Base-by-base conservation (phyloP, 1,284 basidiomycete genomes). In the Ustilago curta region DNA sequence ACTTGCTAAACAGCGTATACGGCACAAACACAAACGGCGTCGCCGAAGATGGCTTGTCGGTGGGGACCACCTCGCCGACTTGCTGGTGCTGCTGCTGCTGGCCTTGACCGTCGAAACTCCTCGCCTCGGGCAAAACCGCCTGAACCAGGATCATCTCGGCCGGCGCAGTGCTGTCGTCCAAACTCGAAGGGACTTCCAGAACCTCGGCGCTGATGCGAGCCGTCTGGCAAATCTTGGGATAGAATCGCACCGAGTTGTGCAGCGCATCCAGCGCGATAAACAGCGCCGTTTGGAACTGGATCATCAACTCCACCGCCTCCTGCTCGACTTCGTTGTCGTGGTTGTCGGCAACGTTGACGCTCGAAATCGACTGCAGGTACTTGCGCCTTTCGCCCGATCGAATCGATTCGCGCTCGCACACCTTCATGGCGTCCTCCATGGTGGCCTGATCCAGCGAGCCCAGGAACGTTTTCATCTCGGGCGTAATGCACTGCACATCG, bases 1-100 rank as follows among this genome's bases (percentile, higher is more conserved):
- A 84, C 69, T 87, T 87, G 75, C 85, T 81, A 76, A 88, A 88
- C 8, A 88, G 83, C 44, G 84, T 85, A 84, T 86, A 88, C 1
- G 87, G 87, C 4, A 87, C 86, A 81, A 87, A 88, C 53, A 87
- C 87, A 76, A 88, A 88, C 1, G 87, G 87, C 2, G 86, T 83
- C 11, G 85, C 86, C 3, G 86, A 82, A 70, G 85, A 86, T 66
- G 87, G 85, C 37, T 78, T 83, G 60, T 86, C 85, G 51, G 80
- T 77, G 21, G 73, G 80, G n/a, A 76, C 48, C 73, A 84, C 53
- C 66, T 78, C 50, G 81, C 78, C 12, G 16, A 37, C 35, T 16
- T 37, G 35, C 35, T 37, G 35, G 14, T 37, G 7, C 35, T 37
- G 35, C 35, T 49, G 3, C 71, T 27, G 27, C 27, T 27, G 27